Base-by-base conservation (phyloP, 345 rosid genomes). In the Hibiscus tridactylites region DNA sequence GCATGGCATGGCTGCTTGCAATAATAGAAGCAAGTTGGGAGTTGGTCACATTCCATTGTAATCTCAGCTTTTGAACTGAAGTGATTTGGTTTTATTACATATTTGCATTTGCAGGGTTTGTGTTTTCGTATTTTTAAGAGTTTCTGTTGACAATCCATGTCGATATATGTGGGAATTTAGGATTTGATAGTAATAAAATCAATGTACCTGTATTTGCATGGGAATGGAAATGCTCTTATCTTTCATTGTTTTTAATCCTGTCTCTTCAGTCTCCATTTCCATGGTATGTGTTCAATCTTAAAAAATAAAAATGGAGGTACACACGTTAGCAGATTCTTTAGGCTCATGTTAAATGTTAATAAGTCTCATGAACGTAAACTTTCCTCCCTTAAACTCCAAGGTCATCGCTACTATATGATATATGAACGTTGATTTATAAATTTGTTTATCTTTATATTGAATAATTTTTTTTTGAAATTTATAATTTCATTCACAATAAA, bases 1-100 rank as follows among this genome's bases (percentile, higher is more conserved):
- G 62, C 26, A 10, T 58, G 4, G 62, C 58, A 54, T 52, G 26
- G 9, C 54, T 35, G 5, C 57, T 46, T 56, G 78, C 77, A 82
- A 78, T 57, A 80, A 47, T 47, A 76, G 68, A 49, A 65, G 33
- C 73, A 69, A 61, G 44, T 37, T 49, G 53, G 60, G 49, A 72
- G 16, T 19, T 46, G 11, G 53, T 13, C 16, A 16, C 4, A 17
- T 54, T 26, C 64, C 53, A 67, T 44, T 50, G 37, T 60, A 46
- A 72, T 57, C 58, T 17, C 31, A 39, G 61, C 68, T 66, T 54
- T 65, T 64, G 77, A 37, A 39, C 56, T 61, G 24, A 46, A 37
- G 61, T 61, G 24, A 24, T 29, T 75, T 69, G 7, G n/a, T 50
- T 12, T 21, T 56, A 28, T 33, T 46, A 65, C 44, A 63, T 12